Evolutionary conservation across 768 basidiomycete genomes (phyloP).

Genomic region (Rubroboletus satanas): DNA sequence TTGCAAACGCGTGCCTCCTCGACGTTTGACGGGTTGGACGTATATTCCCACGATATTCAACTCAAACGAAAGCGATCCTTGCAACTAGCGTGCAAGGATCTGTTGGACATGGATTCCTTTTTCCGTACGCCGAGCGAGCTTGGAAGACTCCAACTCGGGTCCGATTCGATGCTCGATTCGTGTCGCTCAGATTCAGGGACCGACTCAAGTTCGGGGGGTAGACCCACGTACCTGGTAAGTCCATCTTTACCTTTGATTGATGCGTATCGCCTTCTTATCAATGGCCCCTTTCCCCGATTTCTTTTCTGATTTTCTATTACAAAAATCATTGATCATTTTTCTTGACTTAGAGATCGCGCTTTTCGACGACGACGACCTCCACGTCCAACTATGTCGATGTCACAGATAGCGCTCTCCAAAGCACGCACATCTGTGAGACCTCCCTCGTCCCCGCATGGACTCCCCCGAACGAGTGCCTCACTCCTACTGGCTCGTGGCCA

Average conservation of each 20-base stretch:
- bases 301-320: not conserved
- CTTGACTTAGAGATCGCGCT: constrained; percentile 30
- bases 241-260: not conserved
- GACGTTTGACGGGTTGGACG: constrained; percentile 29
- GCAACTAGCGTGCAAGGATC: constrained; percentile 18
- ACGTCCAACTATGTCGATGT: constrained; percentile 31
- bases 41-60: constrained; percentile 27
- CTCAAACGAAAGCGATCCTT: constrained; percentile 15
- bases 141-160: constrained; percentile 15
- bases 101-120: constrained; percentile 21
- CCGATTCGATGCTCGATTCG: constrained; percentile 23
- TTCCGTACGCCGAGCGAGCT: constrained; percentile 10
- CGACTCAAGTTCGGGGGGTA: not conserved
- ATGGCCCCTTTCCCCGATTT: not conserved
- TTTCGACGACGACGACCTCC: constrained; percentile 34
- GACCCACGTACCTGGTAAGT: constrained; percentile 17
- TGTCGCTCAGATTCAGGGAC: constrained; percentile 15
- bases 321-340: not conserved
- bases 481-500: constrained; percentile 24
- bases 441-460: constrained; percentile 4
- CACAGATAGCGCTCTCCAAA: not conserved
- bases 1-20: constrained; percentile 29
- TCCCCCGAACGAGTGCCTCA: not conserved
- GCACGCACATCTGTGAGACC: not conserved
- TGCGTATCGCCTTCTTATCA: not conserved